Evolutionary conservation across 129 eudicot species (phyloP).

Genomic region (Helianthus tuberosus): DNA sequence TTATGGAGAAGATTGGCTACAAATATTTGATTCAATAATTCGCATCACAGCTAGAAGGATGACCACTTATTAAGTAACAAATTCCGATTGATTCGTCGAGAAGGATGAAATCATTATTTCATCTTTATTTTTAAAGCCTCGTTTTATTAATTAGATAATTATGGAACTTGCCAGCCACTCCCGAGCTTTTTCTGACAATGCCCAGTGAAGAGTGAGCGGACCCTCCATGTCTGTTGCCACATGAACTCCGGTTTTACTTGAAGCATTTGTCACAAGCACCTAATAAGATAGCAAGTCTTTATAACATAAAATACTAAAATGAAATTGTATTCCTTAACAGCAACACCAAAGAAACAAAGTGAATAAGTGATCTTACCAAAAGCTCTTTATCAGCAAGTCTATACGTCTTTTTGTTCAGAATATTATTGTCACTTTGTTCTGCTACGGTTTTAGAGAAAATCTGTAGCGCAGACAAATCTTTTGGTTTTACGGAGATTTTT

Average conservation of each 20-base stretch:
- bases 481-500: conserved; percentile 37
- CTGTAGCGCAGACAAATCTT: conserved; percentile 54
- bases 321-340: conserved; percentile 1
- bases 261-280: conserved; percentile 81
- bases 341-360: conserved; percentile 21
- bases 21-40: not conserved
- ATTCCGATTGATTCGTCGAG: not conserved
- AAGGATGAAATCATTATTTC: not conserved
- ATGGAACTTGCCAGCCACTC: conserved; percentile 81
- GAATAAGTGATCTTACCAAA: conserved; percentile 55
- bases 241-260: conserved; percentile 60
- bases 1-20: not conserved
- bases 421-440: conserved; percentile 51
- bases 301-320: conserved; percentile 7
- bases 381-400: conserved; percentile 69
- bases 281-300: conserved; percentile 27
- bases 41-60: not conserved
- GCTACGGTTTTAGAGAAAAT: conserved; percentile 53
- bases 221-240: conserved; percentile 77
- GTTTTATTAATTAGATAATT: not conserved
- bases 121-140: not conserved
- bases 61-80: not conserved
- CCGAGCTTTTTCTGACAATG: conserved; percentile 67
- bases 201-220: conserved; percentile 94
- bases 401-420: conserved; percentile 51